These are phyloP conservation scores for Metarhizium guizhouense DNA, from an alignment of 2,329 filamentous ascomycete genomes.

Conservation along the genomic window DNA sequence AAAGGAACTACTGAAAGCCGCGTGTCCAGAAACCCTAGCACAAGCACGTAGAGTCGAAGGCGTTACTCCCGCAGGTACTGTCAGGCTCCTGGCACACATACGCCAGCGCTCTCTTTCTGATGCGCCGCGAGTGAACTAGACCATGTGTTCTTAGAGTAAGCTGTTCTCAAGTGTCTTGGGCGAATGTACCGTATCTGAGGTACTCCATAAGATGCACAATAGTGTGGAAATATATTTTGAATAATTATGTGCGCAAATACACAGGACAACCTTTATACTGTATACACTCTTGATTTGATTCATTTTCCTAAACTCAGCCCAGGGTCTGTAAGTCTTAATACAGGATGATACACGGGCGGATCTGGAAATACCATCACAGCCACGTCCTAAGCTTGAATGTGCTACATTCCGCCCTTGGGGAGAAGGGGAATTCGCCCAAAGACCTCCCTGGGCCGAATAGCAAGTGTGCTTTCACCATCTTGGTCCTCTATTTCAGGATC, in stretches of 20 bases:
- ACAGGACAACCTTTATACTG: not conserved
- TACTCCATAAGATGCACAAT: no score
- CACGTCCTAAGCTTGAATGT: not conserved
- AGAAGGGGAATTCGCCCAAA: not conserved
- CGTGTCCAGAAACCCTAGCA: slow-evolving; percentile 74
- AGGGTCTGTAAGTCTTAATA: not conserved
- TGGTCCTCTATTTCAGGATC: slow-evolving; percentile 47
- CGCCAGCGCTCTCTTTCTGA: slow-evolving; percentile 18
- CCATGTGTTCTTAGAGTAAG: not conserved
- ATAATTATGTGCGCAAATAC: not conserved
- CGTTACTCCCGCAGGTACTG: slow-evolving; percentile 50
- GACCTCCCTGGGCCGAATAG: not conserved
- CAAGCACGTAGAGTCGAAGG: slow-evolving; percentile 87
- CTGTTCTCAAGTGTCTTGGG: not conserved
- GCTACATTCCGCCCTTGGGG: not conserved
- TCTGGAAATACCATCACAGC: not conserved
- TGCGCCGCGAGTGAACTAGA: not conserved
- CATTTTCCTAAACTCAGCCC: not conserved
- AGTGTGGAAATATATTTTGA: not conserved
- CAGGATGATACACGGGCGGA: not conserved
- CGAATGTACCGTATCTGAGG: not conserved
- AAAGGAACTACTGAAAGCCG: slow-evolving; percentile 57
- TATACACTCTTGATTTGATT: not conserved
- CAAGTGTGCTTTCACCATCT: not conserved
- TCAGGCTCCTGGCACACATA: slow-evolving; percentile 57